A percentile compares a stretch with the other conserved stretches of the same genome.
phyloP scores from a whole-genome alignment of 352 stramenopile genomes.

The Phytophthora megakarya region DNA sequence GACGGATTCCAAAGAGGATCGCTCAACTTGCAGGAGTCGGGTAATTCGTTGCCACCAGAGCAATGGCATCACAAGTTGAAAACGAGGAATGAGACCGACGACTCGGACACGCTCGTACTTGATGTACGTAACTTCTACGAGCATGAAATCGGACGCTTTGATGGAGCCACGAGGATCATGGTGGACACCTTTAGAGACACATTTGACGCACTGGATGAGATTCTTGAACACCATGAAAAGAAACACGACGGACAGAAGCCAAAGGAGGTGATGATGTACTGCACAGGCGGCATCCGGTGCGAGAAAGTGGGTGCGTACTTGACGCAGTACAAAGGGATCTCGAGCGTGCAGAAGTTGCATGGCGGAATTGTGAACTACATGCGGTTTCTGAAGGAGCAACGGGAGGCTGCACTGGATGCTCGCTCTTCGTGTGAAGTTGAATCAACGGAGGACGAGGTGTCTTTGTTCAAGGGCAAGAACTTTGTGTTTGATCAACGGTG shows the following conservation, averaged over 20 bases:
- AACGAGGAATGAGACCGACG: conserved; percentile 27
- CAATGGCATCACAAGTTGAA: conserved; percentile 47
- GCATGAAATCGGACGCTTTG: conserved; percentile 59
- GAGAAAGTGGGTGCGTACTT: conserved; percentile 75
- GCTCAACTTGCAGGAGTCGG: conserved; percentile 34
- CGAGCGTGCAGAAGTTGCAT: conserved; percentile 59
- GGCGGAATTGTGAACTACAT: conserved; percentile 72
- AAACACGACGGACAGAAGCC: conserved; percentile 40
- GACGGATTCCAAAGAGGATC: conserved; percentile 69
- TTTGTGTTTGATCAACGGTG: conserved; percentile 84
- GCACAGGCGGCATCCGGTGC: conserved; percentile 66
- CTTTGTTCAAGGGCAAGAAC: conserved; percentile 61
- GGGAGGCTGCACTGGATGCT: conserved; percentile 14
- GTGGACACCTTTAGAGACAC: conserved; percentile 67
- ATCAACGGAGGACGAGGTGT: conserved; percentile 15
- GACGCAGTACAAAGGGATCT: conserved; percentile 58
- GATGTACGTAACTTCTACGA: conserved; percentile 68
- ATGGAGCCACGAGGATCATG: conserved; percentile 59
- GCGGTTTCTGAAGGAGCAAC: conserved; percentile 49
- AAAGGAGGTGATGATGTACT: conserved; percentile 66
- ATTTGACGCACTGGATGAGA: conserved; percentile 55
- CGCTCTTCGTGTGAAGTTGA: neutral
- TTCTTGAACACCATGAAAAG: conserved; percentile 39
- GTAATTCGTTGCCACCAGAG: conserved; percentile 23
- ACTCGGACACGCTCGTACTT: conserved; percentile 41